Base-by-base conservation (phyloP, 176 grass and related monocot genomes). In the Zizania latifolia region DNA sequence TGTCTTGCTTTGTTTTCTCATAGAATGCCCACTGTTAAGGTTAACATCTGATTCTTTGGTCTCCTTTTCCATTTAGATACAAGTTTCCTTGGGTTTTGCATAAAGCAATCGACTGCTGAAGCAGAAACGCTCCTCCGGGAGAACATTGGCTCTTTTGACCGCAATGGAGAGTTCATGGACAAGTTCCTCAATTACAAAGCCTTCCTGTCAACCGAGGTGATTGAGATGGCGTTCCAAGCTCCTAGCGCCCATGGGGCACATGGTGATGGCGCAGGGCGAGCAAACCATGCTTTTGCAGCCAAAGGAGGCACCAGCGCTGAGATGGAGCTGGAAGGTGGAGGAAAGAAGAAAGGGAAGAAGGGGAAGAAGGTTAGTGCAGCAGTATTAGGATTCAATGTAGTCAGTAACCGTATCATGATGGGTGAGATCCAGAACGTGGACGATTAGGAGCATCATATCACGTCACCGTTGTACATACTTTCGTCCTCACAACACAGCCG, bases 371-470 rank as follows among this genome's bases (percentile, higher is more conserved):
- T 99, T 68, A 99, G 71, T 17, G 58, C 89, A 5, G 75, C 86
- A 9, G 76, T 90, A 38, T 80, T 99, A 67, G 96, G 96, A 15
- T 99, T 99, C 86, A 94, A 89, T 62, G 96, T 99, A 33, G 92
- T 95, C 53, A 99, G 96, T 72, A 99, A 92, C 89, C 89, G 96
- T 39, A 95, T 95, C 59, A 99, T 99, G 96, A 94, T 86, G 96
- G 96, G 96, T 13, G 96, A 99, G 81, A 99, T 99, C 77, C 96
- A 99, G 84, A 92, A 78, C 17, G 54, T 73, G 10, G 91, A 93
- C 2, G 75, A 89, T 26, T 93, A 86, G 82, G 77, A 48, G 40
- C 4, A n/a, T n/a, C n/a, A n/a, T n/a, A n/a, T n/a, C n/a, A n/a
- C n/a, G n/a, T n/a, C n/a, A 43, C 54, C 23, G 26, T 24, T 93